phyloP scores from a whole-genome alignment of 2,329 filamentous ascomycete genomes.

The Sclerotinia subarctica region DNA sequence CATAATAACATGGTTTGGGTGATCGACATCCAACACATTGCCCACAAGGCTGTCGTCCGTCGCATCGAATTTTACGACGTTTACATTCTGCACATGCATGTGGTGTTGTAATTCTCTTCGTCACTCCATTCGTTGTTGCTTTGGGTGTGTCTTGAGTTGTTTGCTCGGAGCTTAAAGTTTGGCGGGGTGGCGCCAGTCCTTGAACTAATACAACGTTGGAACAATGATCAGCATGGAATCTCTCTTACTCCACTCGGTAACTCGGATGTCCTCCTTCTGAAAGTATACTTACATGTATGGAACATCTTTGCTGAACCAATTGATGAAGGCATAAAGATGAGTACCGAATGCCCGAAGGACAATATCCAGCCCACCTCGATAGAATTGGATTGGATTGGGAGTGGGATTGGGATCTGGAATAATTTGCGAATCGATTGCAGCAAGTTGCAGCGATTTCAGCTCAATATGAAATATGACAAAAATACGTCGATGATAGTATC shows the following conservation, averaged over 20 bases:
- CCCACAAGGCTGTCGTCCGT: constrained; percentile 76
- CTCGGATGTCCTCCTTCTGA: not conserved
- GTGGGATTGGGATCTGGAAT: constrained; percentile 7
- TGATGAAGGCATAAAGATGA: constrained; percentile 34
- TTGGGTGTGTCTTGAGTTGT: constrained; percentile 33
- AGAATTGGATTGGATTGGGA: not conserved
- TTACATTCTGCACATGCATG: constrained; percentile 75
- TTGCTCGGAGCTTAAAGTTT: constrained; percentile 28
- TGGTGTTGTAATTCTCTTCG: constrained; percentile 53
- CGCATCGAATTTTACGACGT: constrained; percentile 78
- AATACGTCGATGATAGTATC: constrained; percentile 5
- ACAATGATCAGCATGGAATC: constrained; percentile 18
- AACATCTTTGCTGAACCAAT: constrained; percentile 37
- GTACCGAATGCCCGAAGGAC: constrained; percentile 9
- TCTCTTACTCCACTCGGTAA: constrained; percentile 13
- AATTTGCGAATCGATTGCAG: not conserved
- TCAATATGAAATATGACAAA: constrained; percentile 20
- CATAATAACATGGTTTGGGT: constrained; percentile 75
- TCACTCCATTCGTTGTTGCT: constrained; percentile 39
- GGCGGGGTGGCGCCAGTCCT: constrained; percentile 35
- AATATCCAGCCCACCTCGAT: constrained; percentile 8
- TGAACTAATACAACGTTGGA: constrained; percentile 31
- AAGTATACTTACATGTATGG: constrained; percentile 37
- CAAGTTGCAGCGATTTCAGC: constrained; percentile 17
- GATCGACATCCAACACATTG: constrained; percentile 80